These are phyloP conservation scores for Fusarium musae DNA, from an alignment of 2,329 filamentous ascomycete genomes.

Conservation along the genomic window DNA sequence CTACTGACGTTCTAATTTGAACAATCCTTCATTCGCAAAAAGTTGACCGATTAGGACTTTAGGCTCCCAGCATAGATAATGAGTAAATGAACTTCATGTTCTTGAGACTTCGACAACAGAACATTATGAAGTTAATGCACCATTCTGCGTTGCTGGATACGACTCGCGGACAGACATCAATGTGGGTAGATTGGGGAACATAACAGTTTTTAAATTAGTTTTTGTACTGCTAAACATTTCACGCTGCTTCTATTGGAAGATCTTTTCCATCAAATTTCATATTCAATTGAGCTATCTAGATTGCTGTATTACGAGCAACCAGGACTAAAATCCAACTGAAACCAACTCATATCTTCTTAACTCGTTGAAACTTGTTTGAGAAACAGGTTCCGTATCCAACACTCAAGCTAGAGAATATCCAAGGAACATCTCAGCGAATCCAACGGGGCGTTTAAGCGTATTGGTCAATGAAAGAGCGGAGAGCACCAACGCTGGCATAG, in stretches of 20 bases:
- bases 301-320: background rate
- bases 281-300: background rate
- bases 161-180: fast-evolving
- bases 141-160: fast-evolving
- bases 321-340: background rate
- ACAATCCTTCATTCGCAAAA: background rate
- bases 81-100: fast-evolving
- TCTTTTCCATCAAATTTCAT: background rate
- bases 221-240: background rate
- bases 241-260: fast-evolving
- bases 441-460: background rate
- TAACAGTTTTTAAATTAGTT: fast-evolving
- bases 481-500: slow-evolving; percentile 43
- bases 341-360: background rate
- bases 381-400: background rate
- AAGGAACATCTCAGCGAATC: background rate
- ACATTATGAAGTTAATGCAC: no score
- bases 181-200: fast-evolving
- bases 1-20: no score
- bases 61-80: no score
- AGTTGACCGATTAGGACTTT: background rate
- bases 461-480: slow-evolving; percentile 44
- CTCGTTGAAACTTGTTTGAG: background rate
- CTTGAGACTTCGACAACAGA: no score
- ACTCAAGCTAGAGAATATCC: background rate